Evolutionary conservation across 2,329 filamentous ascomycete species (phyloP).

Genomic region (Penicillium sclerotiorum): DNA sequence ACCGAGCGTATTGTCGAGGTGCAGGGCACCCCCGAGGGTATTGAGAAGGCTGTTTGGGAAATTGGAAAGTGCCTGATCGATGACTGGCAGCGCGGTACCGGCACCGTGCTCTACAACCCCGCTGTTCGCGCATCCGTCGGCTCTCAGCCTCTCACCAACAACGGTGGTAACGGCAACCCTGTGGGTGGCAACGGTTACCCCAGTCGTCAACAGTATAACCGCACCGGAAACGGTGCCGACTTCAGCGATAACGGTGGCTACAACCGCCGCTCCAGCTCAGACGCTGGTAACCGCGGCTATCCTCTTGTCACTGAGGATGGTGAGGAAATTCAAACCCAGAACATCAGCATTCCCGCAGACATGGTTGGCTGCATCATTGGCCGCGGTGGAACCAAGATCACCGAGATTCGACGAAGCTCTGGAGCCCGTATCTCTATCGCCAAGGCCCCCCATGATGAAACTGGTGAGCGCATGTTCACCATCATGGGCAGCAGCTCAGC

Average conservation of each 20-base stretch:
- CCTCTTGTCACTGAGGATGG: slow-evolving; percentile 93
- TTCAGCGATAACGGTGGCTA: slow-evolving; percentile 84
- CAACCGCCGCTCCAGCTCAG: slow-evolving; percentile 79
- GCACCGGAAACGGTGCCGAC: slow-evolving; percentile 95
- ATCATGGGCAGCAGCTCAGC: slow-evolving; percentile 94
- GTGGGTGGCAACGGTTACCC: slow-evolving; percentile 52
- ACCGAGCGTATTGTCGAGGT: slow-evolving; percentile 98
- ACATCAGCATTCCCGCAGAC: slow-evolving; percentile 98
- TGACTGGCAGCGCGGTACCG: slow-evolving; percentile 95
- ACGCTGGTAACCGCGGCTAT: slow-evolving; percentile 76
- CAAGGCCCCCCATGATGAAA: slow-evolving; percentile 95
- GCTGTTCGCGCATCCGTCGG: slow-evolving; percentile 79
- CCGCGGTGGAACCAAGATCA: slow-evolving; percentile 93
- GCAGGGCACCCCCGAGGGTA: slow-evolving; percentile 90
- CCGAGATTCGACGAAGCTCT: slow-evolving; percentile 95
- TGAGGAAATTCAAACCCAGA: slow-evolving; percentile 97
- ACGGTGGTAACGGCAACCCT: slow-evolving; percentile 53
- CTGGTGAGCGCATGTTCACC: slow-evolving; percentile 98
- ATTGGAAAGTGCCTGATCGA: slow-evolving; percentile 98
- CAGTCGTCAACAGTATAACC: slow-evolving; percentile 76
- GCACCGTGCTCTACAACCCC: slow-evolving; percentile 96
- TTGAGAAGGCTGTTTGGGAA: slow-evolving; percentile 96
- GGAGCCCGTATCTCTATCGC: slow-evolving; percentile 97
- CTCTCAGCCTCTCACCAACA: slow-evolving; percentile 57
- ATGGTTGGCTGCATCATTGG: slow-evolving; percentile 99